A percentile compares a stretch with the other conserved stretches of the same genome.
phyloP scores from a whole-genome alignment of 176 grass and related monocot species.

The Aegilops sharonensis region DNA sequence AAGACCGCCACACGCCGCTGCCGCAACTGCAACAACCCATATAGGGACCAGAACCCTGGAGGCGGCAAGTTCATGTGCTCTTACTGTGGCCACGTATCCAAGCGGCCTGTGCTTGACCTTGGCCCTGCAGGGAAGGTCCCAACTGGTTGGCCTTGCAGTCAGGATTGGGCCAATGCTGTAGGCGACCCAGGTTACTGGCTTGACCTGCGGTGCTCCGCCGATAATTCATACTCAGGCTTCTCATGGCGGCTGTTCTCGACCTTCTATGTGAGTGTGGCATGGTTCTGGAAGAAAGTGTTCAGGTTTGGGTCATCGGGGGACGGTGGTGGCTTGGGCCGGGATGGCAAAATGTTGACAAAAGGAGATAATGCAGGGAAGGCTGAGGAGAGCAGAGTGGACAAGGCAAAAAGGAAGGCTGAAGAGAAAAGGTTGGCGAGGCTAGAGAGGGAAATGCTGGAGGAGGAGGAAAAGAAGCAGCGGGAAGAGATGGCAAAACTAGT shows the following conservation, averaged over 20 bases:
- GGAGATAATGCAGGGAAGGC: constrained; percentile 58
- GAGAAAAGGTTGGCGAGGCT: constrained; percentile 79
- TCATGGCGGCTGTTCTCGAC: constrained; percentile 39
- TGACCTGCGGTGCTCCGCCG: constrained; percentile 40
- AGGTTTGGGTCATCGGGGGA: constrained; percentile 55
- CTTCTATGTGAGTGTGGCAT: constrained; percentile 36
- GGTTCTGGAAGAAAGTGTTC: constrained; percentile 60
- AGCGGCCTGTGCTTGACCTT: constrained; percentile 77
- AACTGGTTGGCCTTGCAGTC: constrained; percentile 65
- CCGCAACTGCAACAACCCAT: constrained; percentile 87
- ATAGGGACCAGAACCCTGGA: constrained; percentile 90
- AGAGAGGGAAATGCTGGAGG: constrained; percentile 93
- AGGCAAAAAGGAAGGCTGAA: constrained; percentile 82
- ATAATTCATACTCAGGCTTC: constrained; percentile 48
- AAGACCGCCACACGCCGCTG: constrained; percentile 83
- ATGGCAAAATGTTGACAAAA: constrained; percentile 46
- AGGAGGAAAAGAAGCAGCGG: constrained; percentile 94
- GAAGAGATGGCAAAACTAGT: constrained; percentile 88
- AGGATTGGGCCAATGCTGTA: constrained; percentile 50
- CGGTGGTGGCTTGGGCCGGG: constrained; percentile 21
- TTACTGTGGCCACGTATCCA: constrained; percentile 84
- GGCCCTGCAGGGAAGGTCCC: constrained; percentile 30
- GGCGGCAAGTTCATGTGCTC: constrained; percentile 96
- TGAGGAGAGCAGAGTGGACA: constrained; percentile 71
- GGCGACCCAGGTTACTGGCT: constrained; percentile 47